Evolutionary conservation across 148 eudicot genomes (phyloP), one percentile per base, ranked within the genome.

Genomic region (Beta vulgaris): DNA sequence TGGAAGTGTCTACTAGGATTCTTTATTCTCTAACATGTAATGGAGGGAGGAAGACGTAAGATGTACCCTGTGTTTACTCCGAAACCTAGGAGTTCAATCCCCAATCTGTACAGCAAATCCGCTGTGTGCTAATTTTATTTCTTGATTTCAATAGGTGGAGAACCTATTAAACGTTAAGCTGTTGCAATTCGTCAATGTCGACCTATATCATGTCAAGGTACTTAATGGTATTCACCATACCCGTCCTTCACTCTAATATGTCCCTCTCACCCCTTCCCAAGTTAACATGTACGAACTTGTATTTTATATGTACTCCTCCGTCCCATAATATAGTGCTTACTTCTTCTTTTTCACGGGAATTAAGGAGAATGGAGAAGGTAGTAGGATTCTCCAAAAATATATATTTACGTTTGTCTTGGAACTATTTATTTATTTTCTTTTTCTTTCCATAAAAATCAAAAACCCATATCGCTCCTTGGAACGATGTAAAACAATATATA

Each of bases 181-280:
- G 74, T 71, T 84, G 54, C 93, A 90, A 35, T 87, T 93, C 68
- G 90, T 88, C 73, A 88, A 87, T 74, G 89, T 86, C 68, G 98
- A 90, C 76, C 71, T 93, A 65, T 88, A 82, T 43, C 91, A 93
- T 80, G 90, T 91, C 77, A 93, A 91, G 98, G 98, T 93, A 88
- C 78, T 84, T 68, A 32, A 79, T 77, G 74, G 71, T 71, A 73
- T 83, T 71, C 54, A 66, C 71, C 68, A 21, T 78, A 63, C 73
- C 70, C 44, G 64, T 34, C 75, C 71, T 57, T 49, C 34, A 31
- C 62, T 53, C 46, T 55, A n/a, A n/a, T n/a, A 34, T 73, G 21
- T 76, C 71, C 54, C 42, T 2, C 11, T 7, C 32, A 23, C 29
- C 35, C n/a, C 60, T 66, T 18, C 37, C 66, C 29, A 15, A 59